A percentile compares a stretch with the other conserved stretches of the same genome.
Evolutionary conservation across 805 yeast genomes (phyloP).

Genomic region (Starmerella etchellsii): DNA sequence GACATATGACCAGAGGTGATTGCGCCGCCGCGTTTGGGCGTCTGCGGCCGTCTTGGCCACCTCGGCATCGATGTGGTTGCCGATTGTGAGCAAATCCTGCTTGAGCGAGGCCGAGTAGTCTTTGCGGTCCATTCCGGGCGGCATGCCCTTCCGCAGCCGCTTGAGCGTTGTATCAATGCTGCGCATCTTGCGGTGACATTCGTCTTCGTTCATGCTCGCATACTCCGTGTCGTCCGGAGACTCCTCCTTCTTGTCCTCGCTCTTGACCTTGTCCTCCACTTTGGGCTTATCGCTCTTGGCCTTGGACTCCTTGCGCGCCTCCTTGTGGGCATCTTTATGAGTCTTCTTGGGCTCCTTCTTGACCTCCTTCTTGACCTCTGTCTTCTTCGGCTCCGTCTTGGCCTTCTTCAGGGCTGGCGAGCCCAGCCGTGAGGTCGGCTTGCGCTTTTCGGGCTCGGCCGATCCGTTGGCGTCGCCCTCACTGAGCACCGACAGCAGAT

Average conservation of each 20-base stretch:
- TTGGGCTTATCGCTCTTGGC: slow-evolving; percentile 13
- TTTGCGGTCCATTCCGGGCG: slow-evolving; percentile 53
- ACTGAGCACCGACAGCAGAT: slow-evolving; percentile 57
- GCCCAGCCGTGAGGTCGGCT: slow-evolving; percentile 5
- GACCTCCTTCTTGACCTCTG: slow-evolving; percentile 1
- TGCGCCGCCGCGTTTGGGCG: slow-evolving; percentile 32
- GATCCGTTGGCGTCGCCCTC: slow-evolving; percentile 36
- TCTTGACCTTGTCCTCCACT: slow-evolving; percentile 5
- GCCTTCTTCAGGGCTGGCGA: slow-evolving; percentile 17
- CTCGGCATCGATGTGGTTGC: slow-evolving; percentile 48
- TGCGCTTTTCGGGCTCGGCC: slow-evolving; percentile 4
- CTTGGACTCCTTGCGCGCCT: slow-evolving; percentile 8
- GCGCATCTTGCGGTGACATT: slow-evolving; percentile 47
- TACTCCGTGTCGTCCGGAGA: slow-evolving; percentile 38
- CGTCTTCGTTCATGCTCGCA: slow-evolving; percentile 65
- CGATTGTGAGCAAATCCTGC: slow-evolving; percentile 56
- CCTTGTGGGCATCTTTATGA: slow-evolving; percentile 10
- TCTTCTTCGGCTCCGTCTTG: slow-evolving; percentile 4
- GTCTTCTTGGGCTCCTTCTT: slow-evolving; percentile 13
- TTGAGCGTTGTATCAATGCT: slow-evolving; percentile 57
- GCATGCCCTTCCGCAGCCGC: slow-evolving; percentile 53
- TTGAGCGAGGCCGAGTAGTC: slow-evolving; percentile 67
- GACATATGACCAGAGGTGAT: slow-evolving; percentile 76
- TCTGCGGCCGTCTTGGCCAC: slow-evolving; percentile 25
- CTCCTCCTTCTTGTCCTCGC: neutral